Evolutionary conservation across 2,329 filamentous ascomycete species (phyloP), one percentile per base, ranked within the genome.

Genomic region (Talaromyces albobiverticillius): DNA sequence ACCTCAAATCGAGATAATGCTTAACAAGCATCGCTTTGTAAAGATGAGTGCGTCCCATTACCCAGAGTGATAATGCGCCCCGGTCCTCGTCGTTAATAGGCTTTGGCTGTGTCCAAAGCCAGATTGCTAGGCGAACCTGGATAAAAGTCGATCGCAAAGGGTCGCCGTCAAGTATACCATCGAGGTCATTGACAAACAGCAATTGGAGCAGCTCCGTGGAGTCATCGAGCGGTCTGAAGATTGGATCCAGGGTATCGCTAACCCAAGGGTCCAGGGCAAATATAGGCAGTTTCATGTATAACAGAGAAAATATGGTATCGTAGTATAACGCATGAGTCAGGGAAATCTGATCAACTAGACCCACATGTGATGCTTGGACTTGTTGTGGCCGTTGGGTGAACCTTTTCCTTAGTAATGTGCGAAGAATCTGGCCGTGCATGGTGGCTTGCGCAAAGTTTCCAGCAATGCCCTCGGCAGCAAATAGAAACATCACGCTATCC

Each of bases 401-500:
- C 25, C 25, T 32, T 16, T 32, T 46, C 13, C 43, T 25, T 16
- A 46, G 29, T 16, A 46, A 20, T 26, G 25, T 46, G 6, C 43
- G 22, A 20, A 46, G 43, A 20, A 46, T 13, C 16, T 16, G 25
- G 14, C 43, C 43, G 29, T 46, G 43, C 16, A 46, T 32, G 25
- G 43, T 32, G 16, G 43, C 43, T 18, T 46, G 22, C 2, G 8
- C 43, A 32, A 46, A 46, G 29, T 46, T 32, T 11, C 43, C 43
- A 13, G 13, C 25, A 32, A 31, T 25, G 25, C 13, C 23, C 32
- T 46, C 43, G 16, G 11, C 14, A 4, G 43, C 43, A 32, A 46
- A 46, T 32, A 46, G 25, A 46, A 46, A 46, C 43, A 46, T 46
- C n/a, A 46, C 25, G 26, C 43, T 46, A 25, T 46, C 43, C 20